These are phyloP conservation scores for Lentinula sp. DNA, from an alignment of 768 basidiomycete species.

Conservation along the genomic window DNA sequence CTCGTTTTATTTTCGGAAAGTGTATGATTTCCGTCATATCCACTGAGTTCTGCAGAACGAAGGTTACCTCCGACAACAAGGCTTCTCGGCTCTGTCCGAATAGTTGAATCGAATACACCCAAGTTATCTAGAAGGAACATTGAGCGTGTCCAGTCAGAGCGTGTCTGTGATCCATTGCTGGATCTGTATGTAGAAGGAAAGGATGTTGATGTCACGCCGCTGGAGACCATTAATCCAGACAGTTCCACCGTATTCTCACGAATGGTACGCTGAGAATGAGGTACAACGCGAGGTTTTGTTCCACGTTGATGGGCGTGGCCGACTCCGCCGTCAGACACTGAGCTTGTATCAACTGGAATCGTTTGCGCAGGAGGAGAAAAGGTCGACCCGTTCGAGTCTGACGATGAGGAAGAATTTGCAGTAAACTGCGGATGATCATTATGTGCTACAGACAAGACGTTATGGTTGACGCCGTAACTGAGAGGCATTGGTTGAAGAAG, in stretches of 20 bases:
- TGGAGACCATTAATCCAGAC: constrained; percentile 42
- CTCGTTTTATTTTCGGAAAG: neutral
- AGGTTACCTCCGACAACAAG: neutral
- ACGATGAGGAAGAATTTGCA: neutral
- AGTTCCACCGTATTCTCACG: constrained; percentile 63
- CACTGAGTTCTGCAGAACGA: neutral
- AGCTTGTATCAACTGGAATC: constrained; percentile 5
- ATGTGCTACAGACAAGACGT: neutral
- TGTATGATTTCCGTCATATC: neutral
- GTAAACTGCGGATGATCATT: neutral
- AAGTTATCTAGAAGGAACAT: neutral
- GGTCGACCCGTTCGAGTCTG: constrained; percentile 2
- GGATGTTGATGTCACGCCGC: constrained; percentile 14
- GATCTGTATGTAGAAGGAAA: neutral
- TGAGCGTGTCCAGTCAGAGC: neutral
- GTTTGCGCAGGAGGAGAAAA: constrained; percentile 11
- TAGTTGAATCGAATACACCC: neutral
- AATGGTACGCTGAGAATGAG: constrained; percentile 60
- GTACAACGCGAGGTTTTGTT: constrained; percentile 15
- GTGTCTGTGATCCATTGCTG: neutral
- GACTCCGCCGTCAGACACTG: neutral
- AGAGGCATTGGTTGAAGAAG: constrained; percentile 3
- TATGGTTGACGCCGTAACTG: neutral
- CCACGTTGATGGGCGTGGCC: neutral
- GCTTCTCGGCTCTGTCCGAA: constrained; percentile 2